A percentile compares a stretch with the other conserved stretches of the same genome.
Evolutionary conservation across 805 yeast genomes (phyloP).

Genomic region (Wickerhamomyces chaumierensis): DNA sequence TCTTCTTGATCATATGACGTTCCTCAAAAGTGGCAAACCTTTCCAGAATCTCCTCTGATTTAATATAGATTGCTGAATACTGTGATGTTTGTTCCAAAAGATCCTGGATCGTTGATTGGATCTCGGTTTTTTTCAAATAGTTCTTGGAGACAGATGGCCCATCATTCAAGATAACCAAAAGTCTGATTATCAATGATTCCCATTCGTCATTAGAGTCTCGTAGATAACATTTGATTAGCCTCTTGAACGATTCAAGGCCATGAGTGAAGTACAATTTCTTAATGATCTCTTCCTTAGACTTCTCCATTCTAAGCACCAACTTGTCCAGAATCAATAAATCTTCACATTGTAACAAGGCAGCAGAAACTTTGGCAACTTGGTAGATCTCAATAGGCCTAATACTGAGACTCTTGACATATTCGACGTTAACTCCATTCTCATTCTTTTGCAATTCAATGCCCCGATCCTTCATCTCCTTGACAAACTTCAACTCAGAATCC

Average conservation of each 20-base stretch:
- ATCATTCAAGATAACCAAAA: slow-evolving; percentile 59
- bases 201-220: slow-evolving; percentile 21
- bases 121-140: slow-evolving; percentile 61
- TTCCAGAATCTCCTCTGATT: slow-evolving; percentile 36
- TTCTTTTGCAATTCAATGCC: slow-evolving; percentile 36
- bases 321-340: slow-evolving; percentile 53
- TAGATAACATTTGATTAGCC: slow-evolving; percentile 33
- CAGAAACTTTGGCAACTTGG: slow-evolving; percentile 74
- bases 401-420: slow-evolving; percentile 49
- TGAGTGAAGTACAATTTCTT: slow-evolving; percentile 62
- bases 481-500: slow-evolving; percentile 14
- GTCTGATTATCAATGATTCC: slow-evolving; percentile 25
- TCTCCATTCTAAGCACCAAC: slow-evolving; percentile 54
- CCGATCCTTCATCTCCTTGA: slow-evolving; percentile 51
- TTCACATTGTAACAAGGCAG: slow-evolving; percentile 68
- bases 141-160: slow-evolving; percentile 45
- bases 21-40: slow-evolving; percentile 69
- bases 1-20: slow-evolving; percentile 80
- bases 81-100: slow-evolving; percentile 20
- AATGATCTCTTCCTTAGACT: slow-evolving; percentile 43
- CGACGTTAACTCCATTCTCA: slow-evolving; percentile 49
- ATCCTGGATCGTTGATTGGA: slow-evolving; percentile 49
- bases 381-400: slow-evolving; percentile 34
- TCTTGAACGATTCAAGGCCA: slow-evolving; percentile 73
- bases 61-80: slow-evolving; percentile 19